Evolutionary conservation across 1,284 basidiomycete species (phyloP).

Genomic region (Porodaedalea pini): DNA sequence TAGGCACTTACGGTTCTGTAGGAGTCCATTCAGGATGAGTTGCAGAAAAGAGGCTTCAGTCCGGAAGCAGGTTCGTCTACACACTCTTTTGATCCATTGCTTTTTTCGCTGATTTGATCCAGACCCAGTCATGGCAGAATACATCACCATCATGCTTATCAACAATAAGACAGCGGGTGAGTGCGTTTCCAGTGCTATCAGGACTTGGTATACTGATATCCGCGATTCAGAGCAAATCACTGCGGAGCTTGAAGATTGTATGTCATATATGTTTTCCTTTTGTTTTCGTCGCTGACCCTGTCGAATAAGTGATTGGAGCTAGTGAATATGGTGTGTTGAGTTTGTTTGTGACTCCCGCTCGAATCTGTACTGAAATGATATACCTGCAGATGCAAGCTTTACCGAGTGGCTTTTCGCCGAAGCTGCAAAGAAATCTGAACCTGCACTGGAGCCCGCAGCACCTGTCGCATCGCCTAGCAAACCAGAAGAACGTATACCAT

Average conservation of each 20-base stretch:
- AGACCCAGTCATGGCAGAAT: slow-evolving; percentile 90
- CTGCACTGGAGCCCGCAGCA: slow-evolving; percentile 36
- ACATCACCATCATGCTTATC: slow-evolving; percentile 88
- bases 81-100: background rate
- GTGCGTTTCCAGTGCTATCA: slow-evolving; percentile 17
- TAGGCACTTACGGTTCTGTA: slow-evolving; percentile 32
- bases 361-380: slow-evolving; percentile 22
- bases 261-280: slow-evolving; percentile 33
- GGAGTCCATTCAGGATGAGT: slow-evolving; percentile 80
- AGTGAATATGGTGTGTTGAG: slow-evolving; percentile 19
- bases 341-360: background rate
- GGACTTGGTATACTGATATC: slow-evolving; percentile 12
- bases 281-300: slow-evolving; percentile 23
- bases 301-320: slow-evolving; percentile 63
- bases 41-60: slow-evolving; percentile 71
- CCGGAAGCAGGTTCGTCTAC: slow-evolving; percentile 64
- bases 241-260: slow-evolving; percentile 76
- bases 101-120: slow-evolving; percentile 12
- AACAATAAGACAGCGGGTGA: slow-evolving; percentile 85
- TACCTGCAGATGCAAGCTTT: slow-evolving; percentile 60
- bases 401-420: slow-evolving; percentile 82
- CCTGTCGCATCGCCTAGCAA: slow-evolving; percentile 26
- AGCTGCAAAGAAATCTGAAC: slow-evolving; percentile 55
- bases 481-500: background rate
- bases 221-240: slow-evolving; percentile 68